Evolutionary conservation across 768 basidiomycete genomes (phyloP), one percentile per base, ranked within the genome.

Genomic region (Hygrocybe coccinea): DNA sequence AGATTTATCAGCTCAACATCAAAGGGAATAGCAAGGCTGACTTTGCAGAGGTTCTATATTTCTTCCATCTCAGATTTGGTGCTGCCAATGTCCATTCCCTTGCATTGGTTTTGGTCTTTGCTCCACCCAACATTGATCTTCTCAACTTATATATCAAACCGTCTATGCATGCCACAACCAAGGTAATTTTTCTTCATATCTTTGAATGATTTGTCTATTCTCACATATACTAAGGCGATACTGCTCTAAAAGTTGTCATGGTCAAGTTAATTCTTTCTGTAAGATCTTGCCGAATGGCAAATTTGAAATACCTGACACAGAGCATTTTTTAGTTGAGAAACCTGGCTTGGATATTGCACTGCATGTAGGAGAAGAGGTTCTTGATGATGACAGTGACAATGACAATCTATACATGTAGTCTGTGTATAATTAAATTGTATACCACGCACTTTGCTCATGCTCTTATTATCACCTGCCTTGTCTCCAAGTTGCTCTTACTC

Each of bases 1-100:
- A 14, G 8, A 36, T 43, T 35, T 14, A 15, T 15, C 17, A 50
- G 36, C n/a, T 53, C 46, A 3, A 10, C 19, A 9, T 54, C 52
- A 3, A 33, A 12, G 19, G 38, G 8, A 33, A 55, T 38, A 44
- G 47, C 15, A 36, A 38, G 19, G 6, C 34, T 15, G 43, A 52
- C 12, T 56, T 62, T n/a, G 64, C 54, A 1, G 67, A 69, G 50
- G 64, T 67, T 10, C 54, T 59, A 19, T 69, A 54, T 41, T 67
- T 44, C 55, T 63, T 67, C 37, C 56, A 52, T 14, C 34, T 59
- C 6, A 29, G 41, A 9, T 15, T 52, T 3, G 34, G 45, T 36
- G 11, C 12, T 15, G 38, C 55, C 6, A 14, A 55, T 1, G n/a
- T 8, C 38, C 25, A 34, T 14, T 17, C 53, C 9, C 50, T 68